phyloP scores from a whole-genome alignment of 495 filamentous ascomycete species.

The Aspergillus leporis region DNA sequence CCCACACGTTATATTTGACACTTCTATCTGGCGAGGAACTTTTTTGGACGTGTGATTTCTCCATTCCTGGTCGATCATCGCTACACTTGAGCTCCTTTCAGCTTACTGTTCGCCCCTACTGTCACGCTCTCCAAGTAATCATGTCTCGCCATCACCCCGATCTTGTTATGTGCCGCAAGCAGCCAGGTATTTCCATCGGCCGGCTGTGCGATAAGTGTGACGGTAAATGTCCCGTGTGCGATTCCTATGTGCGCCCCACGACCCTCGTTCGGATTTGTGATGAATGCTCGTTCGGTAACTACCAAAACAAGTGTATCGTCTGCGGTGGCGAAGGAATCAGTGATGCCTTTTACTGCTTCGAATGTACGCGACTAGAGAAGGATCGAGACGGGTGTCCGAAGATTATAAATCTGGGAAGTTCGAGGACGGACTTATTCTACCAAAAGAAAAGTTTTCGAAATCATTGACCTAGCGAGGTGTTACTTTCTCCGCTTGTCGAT shows the following conservation, averaged over 20 bases:
- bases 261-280: slow-evolving; percentile 98
- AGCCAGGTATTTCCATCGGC: slow-evolving; percentile 96
- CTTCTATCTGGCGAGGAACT: not conserved
- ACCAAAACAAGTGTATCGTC: slow-evolving; percentile 99
- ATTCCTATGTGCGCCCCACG: slow-evolving; percentile 96
- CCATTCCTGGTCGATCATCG: slow-evolving; percentile 6
- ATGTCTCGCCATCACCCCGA: slow-evolving; percentile 58
- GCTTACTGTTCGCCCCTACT: slow-evolving; percentile 11
- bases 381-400: slow-evolving; percentile 98
- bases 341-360: slow-evolving; percentile 99
- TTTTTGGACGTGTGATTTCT: not conserved
- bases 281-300: slow-evolving; percentile 99
- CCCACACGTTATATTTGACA: not conserved
- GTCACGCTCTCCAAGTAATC: slow-evolving; percentile 14
- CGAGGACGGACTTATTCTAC: slow-evolving; percentile 91
- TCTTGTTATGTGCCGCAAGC: slow-evolving; percentile 99
- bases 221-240: slow-evolving; percentile 98
- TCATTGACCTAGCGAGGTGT: slow-evolving; percentile 46
- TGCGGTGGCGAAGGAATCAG: slow-evolving; percentile 98
- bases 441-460: slow-evolving; percentile 76
- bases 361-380: slow-evolving; percentile 96
- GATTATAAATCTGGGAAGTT: slow-evolving; percentile 97
- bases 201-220: slow-evolving; percentile 99
- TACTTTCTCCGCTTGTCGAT: slow-evolving; percentile 15
- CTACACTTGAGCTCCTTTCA: slow-evolving; percentile 26